Evolutionary conservation across 257 asterid species (phyloP).

Genomic region (Ligustrum vulgare): DNA sequence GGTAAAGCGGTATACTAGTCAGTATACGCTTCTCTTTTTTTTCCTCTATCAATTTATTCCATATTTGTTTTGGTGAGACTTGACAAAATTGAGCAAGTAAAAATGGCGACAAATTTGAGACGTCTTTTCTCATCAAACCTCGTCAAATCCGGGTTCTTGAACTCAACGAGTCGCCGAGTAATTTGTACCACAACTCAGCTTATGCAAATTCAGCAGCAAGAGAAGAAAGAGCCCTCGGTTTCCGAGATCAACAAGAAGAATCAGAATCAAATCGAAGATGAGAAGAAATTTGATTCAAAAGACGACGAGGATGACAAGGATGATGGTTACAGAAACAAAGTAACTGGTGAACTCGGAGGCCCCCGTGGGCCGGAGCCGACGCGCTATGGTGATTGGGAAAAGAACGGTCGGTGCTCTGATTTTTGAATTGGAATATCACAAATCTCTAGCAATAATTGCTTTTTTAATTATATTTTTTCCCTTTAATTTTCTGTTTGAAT

Average conservation of each 20-base stretch:
- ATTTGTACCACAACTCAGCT: constrained; percentile 51
- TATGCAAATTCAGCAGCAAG: constrained; percentile 33
- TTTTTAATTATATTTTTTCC: background rate
- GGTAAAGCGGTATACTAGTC: too few species aligned
- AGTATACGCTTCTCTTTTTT: background rate
- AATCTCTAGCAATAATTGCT: background rate
- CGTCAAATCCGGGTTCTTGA: constrained; percentile 30
- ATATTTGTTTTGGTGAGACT: background rate
- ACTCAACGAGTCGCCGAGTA: constrained; percentile 39
- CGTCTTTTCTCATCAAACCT: constrained; percentile 39
- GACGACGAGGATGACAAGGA: constrained; percentile 25
- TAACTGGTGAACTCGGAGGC: constrained; percentile 76
- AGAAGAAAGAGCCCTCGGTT: constrained; percentile 22
- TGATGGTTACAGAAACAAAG: constrained; percentile 37
- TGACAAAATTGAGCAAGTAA: background rate
- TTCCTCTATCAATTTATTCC: background rate
- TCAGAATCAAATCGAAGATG: constrained; percentile 28
- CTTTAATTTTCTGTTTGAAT: background rate
- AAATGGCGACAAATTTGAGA: constrained; percentile 58
- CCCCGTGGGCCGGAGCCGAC: constrained; percentile 95
- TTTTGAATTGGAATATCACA: constrained; percentile 37
- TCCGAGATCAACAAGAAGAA: constrained; percentile 31
- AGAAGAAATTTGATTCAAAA: constrained; percentile 9
- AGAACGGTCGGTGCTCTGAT: constrained; percentile 82
- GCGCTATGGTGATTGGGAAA: constrained; percentile 92